Base-by-base conservation (phyloP, 495 filamentous ascomycete species). In the Aspergillus incahuasiensis region DNA sequence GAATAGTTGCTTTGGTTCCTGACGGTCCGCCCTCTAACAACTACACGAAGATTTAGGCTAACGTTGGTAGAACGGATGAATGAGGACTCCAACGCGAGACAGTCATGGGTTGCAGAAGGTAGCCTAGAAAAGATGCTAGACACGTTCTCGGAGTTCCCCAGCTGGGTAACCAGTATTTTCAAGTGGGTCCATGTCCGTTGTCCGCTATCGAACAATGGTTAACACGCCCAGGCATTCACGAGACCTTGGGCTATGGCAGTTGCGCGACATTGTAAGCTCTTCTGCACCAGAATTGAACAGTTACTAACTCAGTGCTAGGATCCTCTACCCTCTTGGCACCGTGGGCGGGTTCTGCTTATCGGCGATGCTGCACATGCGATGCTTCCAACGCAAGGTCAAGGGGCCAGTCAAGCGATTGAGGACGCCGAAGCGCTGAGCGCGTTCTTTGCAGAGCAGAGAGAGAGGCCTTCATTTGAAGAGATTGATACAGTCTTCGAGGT, bases 281-380 rank as follows among this genome's bases (percentile, higher is more conserved):
- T 21, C 15, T 0, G 13, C 28, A 9, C 28, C 28, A 5, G 28
- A 30, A 30, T 9, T 9, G 28, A 35, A 15, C 12, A 11, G 6
- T 3, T 35, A 5, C 9, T 6, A 15, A 35, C 13, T 12, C 13
- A 11, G 32, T 21, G 3, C 8, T 16, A 52, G 55, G 67, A 76
- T 30, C 71, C 73, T 0, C 59, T 79, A 0, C 50, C 55, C 4
- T 65, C 46, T 1, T 79, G 74, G 73, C 50, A 59, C 40, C 52
- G 49, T 16, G 76, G 70, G 6, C 67, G 71, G 3, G 61, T 68
- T 11, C 71, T 78, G 28, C 63, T 78, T 19, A 72, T 77, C 38
- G 75, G 74, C 2, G 75, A 78, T 48, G 73, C 74, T 0, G 73
- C 75, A 1, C 75, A 78, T 49, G 69, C 72, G 0, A 74, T 78